Evolutionary conservation across 495 filamentous ascomycete genomes (phyloP).

Genomic region (Oleoguttula mirabilis): DNA sequence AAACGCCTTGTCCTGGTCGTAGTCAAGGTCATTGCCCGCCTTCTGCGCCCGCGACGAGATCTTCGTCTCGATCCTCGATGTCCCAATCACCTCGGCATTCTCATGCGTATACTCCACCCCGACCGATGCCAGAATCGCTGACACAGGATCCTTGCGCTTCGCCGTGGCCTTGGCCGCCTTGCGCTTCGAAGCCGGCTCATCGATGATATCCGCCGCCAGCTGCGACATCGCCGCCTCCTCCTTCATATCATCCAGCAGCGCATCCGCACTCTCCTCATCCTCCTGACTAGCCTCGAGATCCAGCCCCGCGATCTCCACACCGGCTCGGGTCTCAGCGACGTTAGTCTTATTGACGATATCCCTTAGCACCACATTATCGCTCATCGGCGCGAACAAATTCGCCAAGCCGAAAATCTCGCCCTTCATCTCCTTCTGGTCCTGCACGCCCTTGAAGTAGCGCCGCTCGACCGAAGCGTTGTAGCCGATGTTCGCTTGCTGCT

Average conservation of each 20-base stretch:
- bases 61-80: constrained; percentile 68
- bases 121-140: constrained; percentile 76
- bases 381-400: constrained; percentile 78
- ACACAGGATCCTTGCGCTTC: constrained; percentile 55
- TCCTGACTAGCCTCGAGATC: constrained; percentile 41
- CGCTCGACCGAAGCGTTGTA: constrained; percentile 88
- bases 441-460: constrained; percentile 90
- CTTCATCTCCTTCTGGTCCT: constrained; percentile 65
- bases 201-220: constrained; percentile 54
- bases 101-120: constrained; percentile 95
- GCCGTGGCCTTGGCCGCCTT: constrained; percentile 17
- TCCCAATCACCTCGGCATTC: constrained; percentile 90
- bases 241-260: constrained; percentile 37
- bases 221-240: constrained; percentile 61
- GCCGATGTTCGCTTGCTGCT: constrained; percentile 95
- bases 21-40: constrained; percentile 40
- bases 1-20: constrained; percentile 36
- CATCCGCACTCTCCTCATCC: constrained; percentile 39
- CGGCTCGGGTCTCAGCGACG: constrained; percentile 80
- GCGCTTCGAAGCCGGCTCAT: constrained; percentile 5
- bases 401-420: constrained; percentile 88
- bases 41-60: constrained; percentile 65
- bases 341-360: constrained; percentile 98
- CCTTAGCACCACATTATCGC: constrained; percentile 65
- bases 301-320: constrained; percentile 64